Conservation (phyloP, 2,329 filamentous ascomycete species). For the Apiospora malaysiana region DNA sequence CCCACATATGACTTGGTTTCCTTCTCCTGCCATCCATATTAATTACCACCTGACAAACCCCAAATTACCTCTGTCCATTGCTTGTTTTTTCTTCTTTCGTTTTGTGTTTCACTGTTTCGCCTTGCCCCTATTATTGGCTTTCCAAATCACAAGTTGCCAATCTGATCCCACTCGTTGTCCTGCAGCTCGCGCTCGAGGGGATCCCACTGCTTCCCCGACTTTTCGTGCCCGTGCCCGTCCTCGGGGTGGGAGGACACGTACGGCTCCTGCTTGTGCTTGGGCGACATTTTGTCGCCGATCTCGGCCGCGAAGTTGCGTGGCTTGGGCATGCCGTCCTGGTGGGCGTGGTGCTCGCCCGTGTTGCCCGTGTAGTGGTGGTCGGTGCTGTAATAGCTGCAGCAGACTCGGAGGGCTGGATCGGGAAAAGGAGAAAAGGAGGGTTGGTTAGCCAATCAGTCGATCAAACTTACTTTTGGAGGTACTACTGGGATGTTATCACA, state of each 20-base stretch:
- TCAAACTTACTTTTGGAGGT: not conserved
- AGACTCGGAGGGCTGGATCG: not conserved
- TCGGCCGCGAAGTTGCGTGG: not conserved
- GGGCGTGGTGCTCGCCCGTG: not conserved
- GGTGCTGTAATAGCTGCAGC: not conserved
- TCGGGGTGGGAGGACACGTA: not conserved
- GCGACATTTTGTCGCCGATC: not conserved
- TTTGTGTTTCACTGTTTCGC: too few species aligned
- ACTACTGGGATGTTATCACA: accelerated
- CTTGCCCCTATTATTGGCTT: too few species aligned
- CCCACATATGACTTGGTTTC: too few species aligned
- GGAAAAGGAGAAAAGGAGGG: not conserved
- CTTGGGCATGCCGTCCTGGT: conserved; percentile 9
- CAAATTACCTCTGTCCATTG: too few species aligned
- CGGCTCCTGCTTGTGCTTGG: not conserved
- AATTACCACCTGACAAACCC: too few species aligned
- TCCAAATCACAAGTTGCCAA: not conserved
- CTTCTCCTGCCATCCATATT: not conserved
- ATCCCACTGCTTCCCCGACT: conserved; percentile 7
- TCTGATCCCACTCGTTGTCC: not conserved
- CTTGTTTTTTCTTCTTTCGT: too few species aligned
- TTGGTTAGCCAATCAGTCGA: not conserved
- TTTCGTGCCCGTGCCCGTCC: not conserved
- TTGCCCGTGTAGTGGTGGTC: conserved; percentile 7
- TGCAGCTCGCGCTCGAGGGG: not conserved